Conservation (phyloP, 2,329 filamentous ascomycete genomes). For the Fusarium decemcellulare region DNA sequence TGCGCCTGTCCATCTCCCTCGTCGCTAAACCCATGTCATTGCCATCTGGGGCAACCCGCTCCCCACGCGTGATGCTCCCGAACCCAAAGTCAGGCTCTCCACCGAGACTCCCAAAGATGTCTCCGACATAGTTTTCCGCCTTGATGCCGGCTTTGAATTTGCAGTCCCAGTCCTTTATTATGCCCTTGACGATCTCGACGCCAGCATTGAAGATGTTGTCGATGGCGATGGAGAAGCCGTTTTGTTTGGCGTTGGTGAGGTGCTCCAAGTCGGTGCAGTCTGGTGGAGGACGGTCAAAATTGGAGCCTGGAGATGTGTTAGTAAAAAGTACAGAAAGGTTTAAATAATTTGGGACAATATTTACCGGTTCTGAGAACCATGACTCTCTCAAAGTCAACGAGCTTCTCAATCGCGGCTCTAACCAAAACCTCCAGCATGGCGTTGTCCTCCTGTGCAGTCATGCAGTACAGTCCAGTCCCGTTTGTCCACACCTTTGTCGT, state of each 20-base stretch:
- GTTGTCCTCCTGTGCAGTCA: constrained; percentile 81
- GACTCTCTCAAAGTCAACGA: constrained; percentile 76
- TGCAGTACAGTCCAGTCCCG: constrained; percentile 77
- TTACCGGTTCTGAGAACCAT: constrained; percentile 76
- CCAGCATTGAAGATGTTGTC: constrained; percentile 78
- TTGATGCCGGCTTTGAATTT: constrained; percentile 71
- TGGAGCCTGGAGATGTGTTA: constrained; percentile 61
- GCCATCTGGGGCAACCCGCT: constrained; percentile 46
- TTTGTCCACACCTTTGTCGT: constrained; percentile 76
- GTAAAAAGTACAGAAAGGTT: not conserved
- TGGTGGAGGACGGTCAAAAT: constrained; percentile 79
- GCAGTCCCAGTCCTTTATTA: constrained; percentile 72
- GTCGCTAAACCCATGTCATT: constrained; percentile 37
- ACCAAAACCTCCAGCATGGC: constrained; percentile 77
- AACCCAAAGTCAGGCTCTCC: constrained; percentile 76
- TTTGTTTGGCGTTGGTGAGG: constrained; percentile 72
- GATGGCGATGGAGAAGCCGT: constrained; percentile 74
- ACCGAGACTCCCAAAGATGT: constrained; percentile 79
- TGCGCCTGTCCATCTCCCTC: constrained; percentile 49
- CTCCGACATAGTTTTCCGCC: constrained; percentile 77
- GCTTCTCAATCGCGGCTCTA: constrained; percentile 67
- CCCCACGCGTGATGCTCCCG: constrained; percentile 60
- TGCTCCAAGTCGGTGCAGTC: constrained; percentile 70
- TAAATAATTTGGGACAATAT: not conserved
- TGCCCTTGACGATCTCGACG: constrained; percentile 74